Evolutionary conservation across 75 land plant genomes (phyloP).

Genomic region (Sequoia sempervirens): DNA sequence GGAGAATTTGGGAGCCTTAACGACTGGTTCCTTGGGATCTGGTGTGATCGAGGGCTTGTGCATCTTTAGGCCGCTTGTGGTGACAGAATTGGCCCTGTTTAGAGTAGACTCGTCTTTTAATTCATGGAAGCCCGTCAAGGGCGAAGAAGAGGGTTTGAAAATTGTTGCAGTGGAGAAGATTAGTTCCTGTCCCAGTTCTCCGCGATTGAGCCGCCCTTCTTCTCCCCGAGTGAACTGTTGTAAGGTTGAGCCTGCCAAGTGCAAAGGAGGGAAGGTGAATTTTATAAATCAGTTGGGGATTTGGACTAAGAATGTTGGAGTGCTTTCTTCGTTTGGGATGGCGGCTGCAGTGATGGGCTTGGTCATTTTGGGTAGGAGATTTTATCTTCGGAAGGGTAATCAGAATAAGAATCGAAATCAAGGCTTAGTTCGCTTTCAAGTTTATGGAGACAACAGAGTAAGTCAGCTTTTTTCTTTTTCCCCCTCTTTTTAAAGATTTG

Average conservation of each 20-base stretch:
- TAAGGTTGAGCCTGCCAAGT: neutral
- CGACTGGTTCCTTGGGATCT: neutral
- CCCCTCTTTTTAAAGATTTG: neutral
- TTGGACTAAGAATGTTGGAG: neutral
- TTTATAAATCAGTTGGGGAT: neutral
- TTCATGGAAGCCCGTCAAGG: neutral
- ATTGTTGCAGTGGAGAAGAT: neutral
- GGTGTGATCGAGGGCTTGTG: constrained; percentile 1
- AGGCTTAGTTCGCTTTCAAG: neutral
- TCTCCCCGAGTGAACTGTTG: neutral
- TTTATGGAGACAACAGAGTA: constrained; percentile 1
- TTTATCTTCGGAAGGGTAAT: neutral
- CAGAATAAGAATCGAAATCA: neutral
- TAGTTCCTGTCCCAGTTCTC: neutral
- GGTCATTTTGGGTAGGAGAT: neutral
- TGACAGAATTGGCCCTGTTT: neutral
- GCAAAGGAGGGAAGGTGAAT: neutral
- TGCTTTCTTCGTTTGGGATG: constrained; percentile 2
- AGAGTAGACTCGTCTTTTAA: neutral
- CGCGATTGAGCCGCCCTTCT: too few species aligned
- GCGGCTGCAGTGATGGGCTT: constrained; percentile 3
- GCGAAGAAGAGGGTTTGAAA: neutral
- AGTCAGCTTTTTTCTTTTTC: neutral
- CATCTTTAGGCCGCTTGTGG: neutral
- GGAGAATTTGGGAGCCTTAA: neutral